Conservation (phyloP, 805 yeast genomes). For the Wickerhamiella lipophila region DNA sequence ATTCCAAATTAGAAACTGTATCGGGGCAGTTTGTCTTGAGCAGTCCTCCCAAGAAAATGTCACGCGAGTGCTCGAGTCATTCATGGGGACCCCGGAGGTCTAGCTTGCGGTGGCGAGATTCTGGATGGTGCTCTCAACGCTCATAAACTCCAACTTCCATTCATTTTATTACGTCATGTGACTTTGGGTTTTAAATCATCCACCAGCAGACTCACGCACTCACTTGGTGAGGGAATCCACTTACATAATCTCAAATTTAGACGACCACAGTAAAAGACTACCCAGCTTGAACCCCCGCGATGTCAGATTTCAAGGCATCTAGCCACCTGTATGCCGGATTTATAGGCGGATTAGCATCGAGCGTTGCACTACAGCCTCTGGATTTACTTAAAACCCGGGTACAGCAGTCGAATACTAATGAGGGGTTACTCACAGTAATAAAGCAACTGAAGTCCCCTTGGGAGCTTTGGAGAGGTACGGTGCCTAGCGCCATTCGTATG, state of each 20-base stretch:
- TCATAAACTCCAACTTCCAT: too few relatives aligned
- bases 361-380: slow-evolving; percentile 73
- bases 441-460: slow-evolving; percentile 19
- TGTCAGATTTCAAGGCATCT: slow-evolving; percentile 13
- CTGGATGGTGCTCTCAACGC: too few relatives aligned
- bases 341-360: slow-evolving; percentile 69
- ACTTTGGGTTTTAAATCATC: too few relatives aligned
- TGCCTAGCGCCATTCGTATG: slow-evolving; percentile 82
- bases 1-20: not conserved
- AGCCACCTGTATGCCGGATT: slow-evolving; percentile 68
- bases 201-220: too few relatives aligned
- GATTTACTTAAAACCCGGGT: slow-evolving; percentile 80
- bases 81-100: too few relatives aligned
- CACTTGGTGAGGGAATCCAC: too few relatives aligned
- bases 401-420: slow-evolving; percentile 40
- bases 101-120: too few relatives aligned
- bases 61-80: not conserved
- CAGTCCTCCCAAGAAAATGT: not conserved
- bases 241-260: too few relatives aligned
- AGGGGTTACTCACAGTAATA: slow-evolving; percentile 20
- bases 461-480: slow-evolving; percentile 83
- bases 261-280: too few relatives aligned
- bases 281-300: too few relatives aligned
- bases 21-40: not conserved
- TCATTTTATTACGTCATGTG: too few relatives aligned